phyloP scores from a whole-genome alignment of 176 grass and related monocot species.

The Triticum dicoccoides region DNA sequence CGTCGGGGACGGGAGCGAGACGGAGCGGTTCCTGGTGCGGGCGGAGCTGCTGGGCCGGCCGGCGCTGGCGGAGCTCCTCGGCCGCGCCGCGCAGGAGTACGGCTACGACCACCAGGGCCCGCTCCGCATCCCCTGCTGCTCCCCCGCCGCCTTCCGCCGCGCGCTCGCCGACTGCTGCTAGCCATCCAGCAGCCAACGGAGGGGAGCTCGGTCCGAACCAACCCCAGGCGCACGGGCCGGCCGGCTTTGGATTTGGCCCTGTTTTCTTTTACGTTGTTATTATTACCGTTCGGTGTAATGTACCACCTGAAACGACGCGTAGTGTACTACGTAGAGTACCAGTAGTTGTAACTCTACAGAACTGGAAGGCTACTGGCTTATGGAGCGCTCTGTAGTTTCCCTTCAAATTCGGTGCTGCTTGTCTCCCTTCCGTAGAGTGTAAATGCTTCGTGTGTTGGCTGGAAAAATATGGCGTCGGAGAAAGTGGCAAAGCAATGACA shows the following conservation, averaged over 20 bases:
- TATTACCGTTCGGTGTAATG: neutral
- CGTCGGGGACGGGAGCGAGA: conserved; percentile 44
- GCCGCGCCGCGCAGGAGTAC: conserved; percentile 75
- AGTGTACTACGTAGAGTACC: neutral
- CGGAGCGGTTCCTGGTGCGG: conserved; percentile 68
- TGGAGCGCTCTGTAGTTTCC: too few relatives aligned
- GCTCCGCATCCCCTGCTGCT: conserved; percentile 74
- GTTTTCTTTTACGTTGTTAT: neutral
- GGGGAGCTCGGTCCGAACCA: neutral
- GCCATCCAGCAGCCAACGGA: neutral
- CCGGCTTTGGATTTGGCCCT: neutral
- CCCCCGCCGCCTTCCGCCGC: conserved; percentile 56
- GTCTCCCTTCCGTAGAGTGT: too few relatives aligned
- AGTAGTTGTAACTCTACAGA: neutral
- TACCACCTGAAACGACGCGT: conserved; percentile 2
- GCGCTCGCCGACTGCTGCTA: conserved; percentile 28
- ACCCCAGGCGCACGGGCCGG: neutral
- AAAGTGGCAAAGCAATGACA: too few relatives aligned
- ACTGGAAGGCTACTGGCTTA: neutral
- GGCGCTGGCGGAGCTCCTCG: conserved; percentile 58
- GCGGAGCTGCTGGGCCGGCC: conserved; percentile 63
- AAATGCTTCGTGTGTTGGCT: too few relatives aligned
- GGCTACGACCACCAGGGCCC: conserved; percentile 72
- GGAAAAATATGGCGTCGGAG: too few relatives aligned
- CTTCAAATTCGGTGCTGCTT: too few relatives aligned